These are phyloP conservation scores for Scheffersomyces titani DNA, from an alignment of 1,139 yeast species.

Conservation along the genomic window DNA sequence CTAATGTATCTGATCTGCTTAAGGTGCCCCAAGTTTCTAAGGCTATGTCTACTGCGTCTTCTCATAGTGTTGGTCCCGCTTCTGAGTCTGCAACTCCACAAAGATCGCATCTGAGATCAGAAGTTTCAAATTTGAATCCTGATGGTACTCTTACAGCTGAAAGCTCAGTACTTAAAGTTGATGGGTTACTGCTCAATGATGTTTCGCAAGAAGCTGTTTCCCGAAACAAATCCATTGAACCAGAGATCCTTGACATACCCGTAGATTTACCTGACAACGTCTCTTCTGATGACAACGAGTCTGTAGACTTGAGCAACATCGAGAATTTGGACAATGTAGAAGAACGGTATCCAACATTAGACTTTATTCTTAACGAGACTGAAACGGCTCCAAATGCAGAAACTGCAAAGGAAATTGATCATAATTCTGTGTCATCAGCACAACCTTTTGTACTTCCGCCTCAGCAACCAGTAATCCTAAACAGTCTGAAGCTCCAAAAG, in stretches of 20 bases:
- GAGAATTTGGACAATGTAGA: constrained; percentile 44
- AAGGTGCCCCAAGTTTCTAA: not conserved
- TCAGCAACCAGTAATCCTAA: constrained; percentile 18
- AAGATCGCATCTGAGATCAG: not conserved
- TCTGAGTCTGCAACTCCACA: not conserved
- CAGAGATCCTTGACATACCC: not conserved
- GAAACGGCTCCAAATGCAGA: not conserved
- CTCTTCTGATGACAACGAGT: constrained; percentile 9
- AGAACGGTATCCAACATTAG: constrained; percentile 47
- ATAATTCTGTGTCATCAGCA: not conserved
- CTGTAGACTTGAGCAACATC: constrained; percentile 27
- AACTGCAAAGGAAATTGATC: not conserved
- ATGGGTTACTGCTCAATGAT: not conserved
- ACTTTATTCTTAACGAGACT: constrained; percentile 13
- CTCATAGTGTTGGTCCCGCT: not conserved
- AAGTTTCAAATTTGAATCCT: not conserved
- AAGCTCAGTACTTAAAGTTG: not conserved
- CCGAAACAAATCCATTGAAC: not conserved
- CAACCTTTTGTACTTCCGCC: constrained; percentile 10
- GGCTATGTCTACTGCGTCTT: not conserved
- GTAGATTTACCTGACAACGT: not conserved
- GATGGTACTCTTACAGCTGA: not conserved
- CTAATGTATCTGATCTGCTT: not conserved
- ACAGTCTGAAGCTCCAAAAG: constrained; percentile 16
- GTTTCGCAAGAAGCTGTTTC: not conserved